These are phyloP conservation scores for Exidia glandulosa DNA, from an alignment of 768 basidiomycete genomes.

Conservation along the genomic window DNA sequence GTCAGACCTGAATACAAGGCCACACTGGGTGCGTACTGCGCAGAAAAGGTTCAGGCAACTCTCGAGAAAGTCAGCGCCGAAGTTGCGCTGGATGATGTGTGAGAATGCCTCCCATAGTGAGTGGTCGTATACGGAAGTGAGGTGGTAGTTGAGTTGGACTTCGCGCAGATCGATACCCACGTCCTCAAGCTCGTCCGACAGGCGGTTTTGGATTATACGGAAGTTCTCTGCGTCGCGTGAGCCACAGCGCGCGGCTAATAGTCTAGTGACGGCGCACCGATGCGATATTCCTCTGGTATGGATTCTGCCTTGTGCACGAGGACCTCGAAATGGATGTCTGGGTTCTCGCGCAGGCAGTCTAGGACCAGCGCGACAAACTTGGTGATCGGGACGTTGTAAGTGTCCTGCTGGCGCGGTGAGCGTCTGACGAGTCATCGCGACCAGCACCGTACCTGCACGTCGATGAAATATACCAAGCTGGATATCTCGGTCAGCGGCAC, in stretches of 20 bases:
- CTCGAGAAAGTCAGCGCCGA: constrained; percentile 61
- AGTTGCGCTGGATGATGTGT: constrained; percentile 74
- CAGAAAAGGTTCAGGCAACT: constrained; percentile 80
- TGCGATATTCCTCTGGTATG: constrained; percentile 81
- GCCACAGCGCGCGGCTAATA: constrained; percentile 1
- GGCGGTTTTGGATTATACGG: constrained; percentile 79
- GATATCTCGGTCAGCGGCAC: constrained; percentile 69
- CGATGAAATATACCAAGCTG: constrained; percentile 86
- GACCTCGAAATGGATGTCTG: constrained; percentile 70
- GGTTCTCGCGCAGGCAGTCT: constrained; percentile 65
- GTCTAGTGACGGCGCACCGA: constrained; percentile 40
- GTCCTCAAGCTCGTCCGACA: constrained; percentile 73
- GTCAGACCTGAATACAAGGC: neutral
- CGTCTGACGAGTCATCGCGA: neutral
- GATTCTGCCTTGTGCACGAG: constrained; percentile 95
- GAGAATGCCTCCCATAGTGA: constrained; percentile 89
- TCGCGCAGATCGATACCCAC: constrained; percentile 51
- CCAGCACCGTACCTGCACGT: constrained; percentile 63
- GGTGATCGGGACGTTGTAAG: constrained; percentile 74
- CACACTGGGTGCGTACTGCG: constrained; percentile 33
- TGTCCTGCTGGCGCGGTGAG: constrained; percentile 38
- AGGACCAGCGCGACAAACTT: constrained; percentile 75
- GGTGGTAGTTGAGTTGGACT: constrained; percentile 72
- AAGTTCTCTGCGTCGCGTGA: constrained; percentile 57
- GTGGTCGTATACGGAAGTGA: constrained; percentile 91